A percentile compares a stretch with the other conserved stretches of the same genome.
phyloP scores from a whole-genome alignment of 768 basidiomycete genomes.

The Tricholoma saponaceum region DNA sequence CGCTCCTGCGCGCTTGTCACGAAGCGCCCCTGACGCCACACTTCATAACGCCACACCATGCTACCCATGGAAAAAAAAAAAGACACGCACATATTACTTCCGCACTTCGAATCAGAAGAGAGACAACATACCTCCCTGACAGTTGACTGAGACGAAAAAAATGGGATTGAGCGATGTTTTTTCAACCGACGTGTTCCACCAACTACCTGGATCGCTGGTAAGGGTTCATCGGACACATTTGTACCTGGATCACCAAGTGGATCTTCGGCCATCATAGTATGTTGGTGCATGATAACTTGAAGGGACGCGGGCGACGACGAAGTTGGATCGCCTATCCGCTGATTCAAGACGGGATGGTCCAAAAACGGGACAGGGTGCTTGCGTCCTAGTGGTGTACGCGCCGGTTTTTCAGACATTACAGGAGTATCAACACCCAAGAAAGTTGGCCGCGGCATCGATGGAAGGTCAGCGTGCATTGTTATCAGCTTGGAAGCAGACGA shows the following conservation, averaged over 20 bases:
- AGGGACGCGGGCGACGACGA: neutral
- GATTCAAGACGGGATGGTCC: constrained; percentile 4
- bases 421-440: neutral
- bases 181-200: neutral
- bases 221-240: neutral
- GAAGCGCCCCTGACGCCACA: neutral
- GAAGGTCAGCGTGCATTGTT: neutral
- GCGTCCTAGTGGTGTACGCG: neutral
- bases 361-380: constrained; percentile 16
- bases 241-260: constrained; percentile 14
- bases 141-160: neutral
- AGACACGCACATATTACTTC: neutral
- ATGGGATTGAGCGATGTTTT: neutral
- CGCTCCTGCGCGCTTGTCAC: neutral
- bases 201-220: neutral
- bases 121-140: neutral
- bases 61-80: neutral
- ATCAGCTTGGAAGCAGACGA: neutral
- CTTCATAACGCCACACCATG: neutral
- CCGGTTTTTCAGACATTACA: constrained; percentile 2
- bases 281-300: neutral
- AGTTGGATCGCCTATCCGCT: neutral
- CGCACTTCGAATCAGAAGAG: neutral
- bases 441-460: neutral
- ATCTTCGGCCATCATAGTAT: constrained; percentile 1